Percentiles rank a stretch among this genome's conserved stretches.
phyloP scores from a whole-genome alignment of 2,329 filamentous ascomycete genomes.

The Fusarium subtropicale region DNA sequence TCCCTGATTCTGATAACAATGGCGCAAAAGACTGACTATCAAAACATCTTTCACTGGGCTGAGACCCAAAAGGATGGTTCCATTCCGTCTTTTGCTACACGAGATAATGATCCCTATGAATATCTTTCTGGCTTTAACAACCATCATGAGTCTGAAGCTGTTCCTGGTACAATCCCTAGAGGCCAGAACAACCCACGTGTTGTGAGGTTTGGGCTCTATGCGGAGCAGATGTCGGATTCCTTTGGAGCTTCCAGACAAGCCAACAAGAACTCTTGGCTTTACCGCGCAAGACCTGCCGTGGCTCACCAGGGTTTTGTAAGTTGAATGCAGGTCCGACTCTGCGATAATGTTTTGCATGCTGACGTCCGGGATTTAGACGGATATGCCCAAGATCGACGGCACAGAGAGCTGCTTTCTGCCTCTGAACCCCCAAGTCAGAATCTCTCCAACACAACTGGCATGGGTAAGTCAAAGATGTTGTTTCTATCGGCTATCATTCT shows the following conservation, averaged over 20 bases:
- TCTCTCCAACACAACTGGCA: conserved; percentile 43
- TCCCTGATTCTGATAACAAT: not conserved
- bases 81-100: conserved; percentile 64
- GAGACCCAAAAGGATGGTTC: conserved; percentile 68
- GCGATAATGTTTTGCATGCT: accelerated
- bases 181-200: conserved; percentile 59
- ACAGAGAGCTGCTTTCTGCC: conserved; percentile 45
- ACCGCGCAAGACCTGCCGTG: conserved; percentile 47
- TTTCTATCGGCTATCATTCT: accelerated
- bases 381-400: conserved; percentile 41
- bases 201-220: conserved; percentile 53
- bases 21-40: conserved; percentile 53
- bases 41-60: conserved; percentile 67
- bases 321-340: accelerated
- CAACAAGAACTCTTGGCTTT: conserved; percentile 51
- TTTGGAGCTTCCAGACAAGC: conserved; percentile 49
- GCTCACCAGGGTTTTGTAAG: conserved; percentile 48
- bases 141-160: conserved; percentile 56
- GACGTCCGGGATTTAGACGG: conserved; percentile 28
- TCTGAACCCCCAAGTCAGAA: conserved; percentile 38
- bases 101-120: conserved; percentile 58
- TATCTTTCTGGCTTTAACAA: conserved; percentile 69
- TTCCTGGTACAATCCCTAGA: conserved; percentile 59
- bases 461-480: conserved; percentile 26
- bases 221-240: conserved; percentile 58